Conservation (phyloP, 148 eudicot genomes). For the Rhododendron griersonianum region DNA sequence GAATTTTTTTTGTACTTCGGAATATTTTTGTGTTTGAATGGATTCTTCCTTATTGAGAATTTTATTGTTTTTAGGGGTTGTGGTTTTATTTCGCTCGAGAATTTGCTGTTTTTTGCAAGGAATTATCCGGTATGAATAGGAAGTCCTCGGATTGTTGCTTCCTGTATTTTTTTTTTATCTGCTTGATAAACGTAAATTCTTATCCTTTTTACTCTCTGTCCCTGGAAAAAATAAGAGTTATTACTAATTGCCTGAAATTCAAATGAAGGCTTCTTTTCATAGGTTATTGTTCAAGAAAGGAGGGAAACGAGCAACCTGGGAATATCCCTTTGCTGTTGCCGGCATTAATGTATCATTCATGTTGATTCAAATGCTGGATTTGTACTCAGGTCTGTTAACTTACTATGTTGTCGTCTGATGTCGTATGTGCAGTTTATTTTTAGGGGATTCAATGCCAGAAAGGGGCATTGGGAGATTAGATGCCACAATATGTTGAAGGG, state of each 20-base stretch:
- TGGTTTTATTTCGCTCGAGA: conserved; percentile 82
- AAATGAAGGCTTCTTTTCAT: conserved; percentile 63
- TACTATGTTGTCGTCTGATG: not conserved
- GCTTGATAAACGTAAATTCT: not conserved
- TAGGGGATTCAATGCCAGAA: not conserved
- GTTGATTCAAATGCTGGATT: conserved; percentile 87
- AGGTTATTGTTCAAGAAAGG: conserved; percentile 74
- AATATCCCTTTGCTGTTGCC: conserved; percentile 96
- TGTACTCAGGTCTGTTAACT: conserved; percentile 53
- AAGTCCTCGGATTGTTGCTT: not conserved
- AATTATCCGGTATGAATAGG: conserved; percentile 61
- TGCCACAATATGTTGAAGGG: not conserved
- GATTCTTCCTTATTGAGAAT: conserved; percentile 9
- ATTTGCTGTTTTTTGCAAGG: conserved; percentile 71
- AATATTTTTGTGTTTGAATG: not conserved
- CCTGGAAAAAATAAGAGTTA: not conserved
- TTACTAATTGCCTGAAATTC: conserved; percentile 29
- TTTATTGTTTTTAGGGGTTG: conserved; percentile 55
- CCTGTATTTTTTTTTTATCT: not conserved
- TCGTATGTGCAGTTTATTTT: not conserved
- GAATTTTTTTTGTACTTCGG: not conserved
- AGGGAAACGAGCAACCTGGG: conserved; percentile 79
- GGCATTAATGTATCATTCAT: conserved; percentile 85
- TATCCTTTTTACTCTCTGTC: not conserved
- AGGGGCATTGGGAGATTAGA: not conserved